Evolutionary conservation across 768 basidiomycete genomes (phyloP).

Genomic region (Imleria badia): DNA sequence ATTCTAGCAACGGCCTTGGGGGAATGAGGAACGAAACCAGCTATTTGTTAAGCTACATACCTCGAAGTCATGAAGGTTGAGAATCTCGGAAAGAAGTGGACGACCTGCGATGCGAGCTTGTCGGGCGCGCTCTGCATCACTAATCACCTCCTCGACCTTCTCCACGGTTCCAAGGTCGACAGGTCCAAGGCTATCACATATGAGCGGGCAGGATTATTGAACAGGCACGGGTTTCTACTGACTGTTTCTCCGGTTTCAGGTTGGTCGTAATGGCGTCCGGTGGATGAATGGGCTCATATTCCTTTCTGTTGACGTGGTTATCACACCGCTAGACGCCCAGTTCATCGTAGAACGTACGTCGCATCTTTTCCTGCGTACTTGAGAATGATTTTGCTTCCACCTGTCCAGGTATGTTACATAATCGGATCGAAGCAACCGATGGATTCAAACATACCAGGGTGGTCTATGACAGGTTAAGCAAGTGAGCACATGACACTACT

Average conservation of each 20-base stretch:
- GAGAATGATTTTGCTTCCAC: slow-evolving; percentile 81
- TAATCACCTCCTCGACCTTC: slow-evolving; percentile 59
- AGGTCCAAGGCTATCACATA: slow-evolving; percentile 55
- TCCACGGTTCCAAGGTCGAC: slow-evolving; percentile 70
- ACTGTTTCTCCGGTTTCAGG: slow-evolving; percentile 85
- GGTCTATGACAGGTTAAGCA: slow-evolving; percentile 40
- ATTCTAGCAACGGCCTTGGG: slow-evolving; percentile 76
- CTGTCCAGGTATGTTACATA: slow-evolving; percentile 34
- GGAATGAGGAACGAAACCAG: slow-evolving; percentile 7
- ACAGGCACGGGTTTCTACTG: slow-evolving; percentile 16
- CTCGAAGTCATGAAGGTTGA: slow-evolving; percentile 96
- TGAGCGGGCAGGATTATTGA: neutral
- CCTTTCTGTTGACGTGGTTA: slow-evolving; percentile 44
- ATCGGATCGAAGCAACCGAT: neutral
- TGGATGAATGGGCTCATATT: slow-evolving; percentile 90
- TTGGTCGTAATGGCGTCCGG: slow-evolving; percentile 76
- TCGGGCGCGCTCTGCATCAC: slow-evolving; percentile 70
- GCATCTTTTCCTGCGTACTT: slow-evolving; percentile 91
- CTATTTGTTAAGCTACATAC: slow-evolving; percentile 35
- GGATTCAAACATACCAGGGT: slow-evolving; percentile 51
- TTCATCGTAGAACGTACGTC: slow-evolving; percentile 51
- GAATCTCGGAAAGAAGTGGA: slow-evolving; percentile 73
- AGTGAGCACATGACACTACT: neutral
- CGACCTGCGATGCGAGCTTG: slow-evolving; percentile 59
- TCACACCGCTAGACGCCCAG: too few relatives aligned